Evolutionary conservation across 169 alveolate genomes (phyloP).

Genomic region (Perkinsus marinus): DNA sequence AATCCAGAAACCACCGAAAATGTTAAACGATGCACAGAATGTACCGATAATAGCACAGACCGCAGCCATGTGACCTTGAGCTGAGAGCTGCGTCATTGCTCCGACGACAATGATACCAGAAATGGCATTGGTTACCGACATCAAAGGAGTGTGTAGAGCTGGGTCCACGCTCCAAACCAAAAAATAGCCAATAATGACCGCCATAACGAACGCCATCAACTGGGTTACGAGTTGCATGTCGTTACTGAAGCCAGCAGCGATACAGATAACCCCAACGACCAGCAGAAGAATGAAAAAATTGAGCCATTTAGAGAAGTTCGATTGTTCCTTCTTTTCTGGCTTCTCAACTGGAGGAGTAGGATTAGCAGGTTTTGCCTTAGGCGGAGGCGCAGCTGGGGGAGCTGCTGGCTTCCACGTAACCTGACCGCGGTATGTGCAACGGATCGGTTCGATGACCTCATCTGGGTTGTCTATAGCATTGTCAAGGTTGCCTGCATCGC

Average conservation of each 20-base stretch:
- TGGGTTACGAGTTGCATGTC: not conserved
- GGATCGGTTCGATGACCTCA: not conserved
- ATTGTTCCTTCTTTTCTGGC: not conserved
- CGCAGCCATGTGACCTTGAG: not conserved
- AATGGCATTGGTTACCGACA: slow-evolving; percentile 19
- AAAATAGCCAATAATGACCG: slow-evolving; percentile 59
- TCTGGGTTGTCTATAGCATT: not conserved
- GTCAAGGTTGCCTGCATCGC: slow-evolving; percentile 12
- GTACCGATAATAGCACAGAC: slow-evolving; percentile 12
- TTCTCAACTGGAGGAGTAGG: not conserved
- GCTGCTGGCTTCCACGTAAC: not conserved
- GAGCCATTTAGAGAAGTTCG: not conserved
- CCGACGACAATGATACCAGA: slow-evolving; percentile 54
- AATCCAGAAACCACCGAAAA: slow-evolving; percentile 76
- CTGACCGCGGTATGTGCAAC: not conserved
- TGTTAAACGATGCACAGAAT: slow-evolving; percentile 21
- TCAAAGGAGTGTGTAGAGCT: slow-evolving; percentile 73
- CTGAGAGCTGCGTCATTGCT: slow-evolving; percentile 44
- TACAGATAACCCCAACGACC: not conserved
- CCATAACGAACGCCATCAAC: slow-evolving; percentile 14
- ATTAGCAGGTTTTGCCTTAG: not conserved
- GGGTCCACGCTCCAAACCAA: slow-evolving; percentile 70
- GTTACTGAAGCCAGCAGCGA: not conserved
- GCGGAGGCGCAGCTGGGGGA: not conserved
- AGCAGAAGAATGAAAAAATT: not conserved